These are phyloP conservation scores for Arachis hypogaea DNA, from an alignment of 306 rosid genomes.

Conservation along the genomic window DNA sequence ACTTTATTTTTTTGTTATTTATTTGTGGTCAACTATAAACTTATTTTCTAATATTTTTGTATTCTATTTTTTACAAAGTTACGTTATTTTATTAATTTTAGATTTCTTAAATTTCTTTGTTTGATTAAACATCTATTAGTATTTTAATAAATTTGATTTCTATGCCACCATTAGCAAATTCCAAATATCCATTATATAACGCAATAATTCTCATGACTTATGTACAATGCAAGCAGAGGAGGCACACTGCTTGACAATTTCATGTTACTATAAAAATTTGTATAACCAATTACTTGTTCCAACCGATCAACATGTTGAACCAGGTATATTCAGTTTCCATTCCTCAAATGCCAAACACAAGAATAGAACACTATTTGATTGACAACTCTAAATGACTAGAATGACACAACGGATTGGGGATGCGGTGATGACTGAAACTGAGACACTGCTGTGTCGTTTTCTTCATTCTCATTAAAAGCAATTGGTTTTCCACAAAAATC, in stretches of 20 bases:
- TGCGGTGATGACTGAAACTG: constrained; percentile 69
- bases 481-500: constrained; percentile 55
- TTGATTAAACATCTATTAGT: too few relatives aligned
- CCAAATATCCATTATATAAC: constrained; percentile 30
- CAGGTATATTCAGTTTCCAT: constrained; percentile 25
- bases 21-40: too few relatives aligned
- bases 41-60: too few relatives aligned
- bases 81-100: too few relatives aligned
- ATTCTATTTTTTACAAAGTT: too few relatives aligned
- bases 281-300: constrained; percentile 35
- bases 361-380: constrained; percentile 22
- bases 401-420: constrained; percentile 69
- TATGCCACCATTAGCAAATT: not conserved
- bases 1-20: too few relatives aligned
- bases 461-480: constrained; percentile 70
- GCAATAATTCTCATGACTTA: constrained; percentile 30
- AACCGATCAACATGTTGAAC: constrained; percentile 36
- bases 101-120: too few relatives aligned
- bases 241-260: constrained; percentile 30
- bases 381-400: constrained; percentile 42
- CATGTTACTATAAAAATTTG: constrained; percentile 38
- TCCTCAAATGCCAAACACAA: constrained; percentile 17
- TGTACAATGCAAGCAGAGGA: constrained; percentile 44
- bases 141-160: too few relatives aligned
- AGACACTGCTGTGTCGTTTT: constrained; percentile 74